Evolutionary conservation across 2,329 filamentous ascomycete genomes (phyloP).

Genomic region (Berkeleyomyces rouxiae): DNA sequence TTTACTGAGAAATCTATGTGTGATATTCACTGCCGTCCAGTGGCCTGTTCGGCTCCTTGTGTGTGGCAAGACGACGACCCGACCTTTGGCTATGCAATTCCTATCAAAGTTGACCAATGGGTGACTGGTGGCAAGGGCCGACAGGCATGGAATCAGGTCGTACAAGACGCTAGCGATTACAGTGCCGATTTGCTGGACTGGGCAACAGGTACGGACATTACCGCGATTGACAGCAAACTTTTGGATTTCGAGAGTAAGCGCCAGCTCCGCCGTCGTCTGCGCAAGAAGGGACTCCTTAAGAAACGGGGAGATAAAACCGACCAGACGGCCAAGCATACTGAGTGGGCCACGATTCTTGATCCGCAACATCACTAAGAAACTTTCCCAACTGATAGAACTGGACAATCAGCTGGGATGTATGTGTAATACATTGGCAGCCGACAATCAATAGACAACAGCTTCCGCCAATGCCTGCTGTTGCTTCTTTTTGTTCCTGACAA

Average conservation of each 20-base stretch:
- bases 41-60: constrained; percentile 33
- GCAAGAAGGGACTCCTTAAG: constrained; percentile 28
- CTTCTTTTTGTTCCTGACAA: neutral
- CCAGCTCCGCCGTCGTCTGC: constrained; percentile 32
- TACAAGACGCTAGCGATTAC: constrained; percentile 31
- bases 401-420: no score
- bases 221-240: constrained; percentile 21
- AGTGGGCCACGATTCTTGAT: constrained; percentile 26
- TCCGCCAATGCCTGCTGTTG: neutral
- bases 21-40: constrained; percentile 35
- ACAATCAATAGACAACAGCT: no score
- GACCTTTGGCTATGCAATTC: constrained; percentile 41
- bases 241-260: constrained; percentile 27
- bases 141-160: constrained; percentile 20
- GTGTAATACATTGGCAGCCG: no score
- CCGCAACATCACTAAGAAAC: constrained; percentile 20
- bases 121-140: constrained; percentile 35
- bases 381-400: no score
- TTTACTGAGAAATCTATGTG: constrained; percentile 37
- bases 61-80: constrained; percentile 42
- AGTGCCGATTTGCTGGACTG: constrained; percentile 32
- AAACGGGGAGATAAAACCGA: constrained; percentile 25
- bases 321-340: constrained; percentile 27
- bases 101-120: constrained; percentile 48
- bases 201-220: constrained; percentile 26